phyloP scores from a whole-genome alignment of 345 rosid species.

The Jatropha curcas region DNA sequence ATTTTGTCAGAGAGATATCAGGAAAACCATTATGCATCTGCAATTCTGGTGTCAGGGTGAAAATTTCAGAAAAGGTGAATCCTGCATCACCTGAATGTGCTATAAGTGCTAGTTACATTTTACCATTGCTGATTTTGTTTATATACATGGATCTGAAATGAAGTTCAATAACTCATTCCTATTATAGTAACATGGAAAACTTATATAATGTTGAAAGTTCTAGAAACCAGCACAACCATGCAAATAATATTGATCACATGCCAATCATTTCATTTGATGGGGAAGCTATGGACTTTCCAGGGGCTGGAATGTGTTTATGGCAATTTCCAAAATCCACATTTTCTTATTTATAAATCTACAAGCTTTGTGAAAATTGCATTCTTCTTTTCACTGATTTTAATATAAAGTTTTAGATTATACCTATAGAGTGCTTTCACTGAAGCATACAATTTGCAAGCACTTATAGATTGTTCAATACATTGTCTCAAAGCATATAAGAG shows the following conservation, averaged over 20 bases:
- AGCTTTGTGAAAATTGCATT: neutral
- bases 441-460: neutral
- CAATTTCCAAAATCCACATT: neutral
- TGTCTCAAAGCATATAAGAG: neutral
- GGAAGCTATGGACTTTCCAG: neutral
- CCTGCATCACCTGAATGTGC: conserved; percentile 7
- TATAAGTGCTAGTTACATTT: neutral
- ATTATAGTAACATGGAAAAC: neutral
- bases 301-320: neutral
- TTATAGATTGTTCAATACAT: neutral
- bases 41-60: conserved; percentile 91
- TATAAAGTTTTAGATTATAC: neutral
- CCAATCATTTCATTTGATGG: neutral
- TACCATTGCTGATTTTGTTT: neutral
- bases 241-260: neutral
- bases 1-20: conserved; percentile 66
- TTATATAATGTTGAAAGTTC: neutral
- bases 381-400: neutral
- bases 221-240: neutral
- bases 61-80: conserved; percentile 53
- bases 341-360: neutral
- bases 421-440: neutral
- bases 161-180: conserved; percentile 1
- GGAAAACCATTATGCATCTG: conserved; percentile 75
- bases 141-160: neutral